Evolutionary conservation across 257 asterid species (phyloP).

Genomic region (Solanum chmielewskii): DNA sequence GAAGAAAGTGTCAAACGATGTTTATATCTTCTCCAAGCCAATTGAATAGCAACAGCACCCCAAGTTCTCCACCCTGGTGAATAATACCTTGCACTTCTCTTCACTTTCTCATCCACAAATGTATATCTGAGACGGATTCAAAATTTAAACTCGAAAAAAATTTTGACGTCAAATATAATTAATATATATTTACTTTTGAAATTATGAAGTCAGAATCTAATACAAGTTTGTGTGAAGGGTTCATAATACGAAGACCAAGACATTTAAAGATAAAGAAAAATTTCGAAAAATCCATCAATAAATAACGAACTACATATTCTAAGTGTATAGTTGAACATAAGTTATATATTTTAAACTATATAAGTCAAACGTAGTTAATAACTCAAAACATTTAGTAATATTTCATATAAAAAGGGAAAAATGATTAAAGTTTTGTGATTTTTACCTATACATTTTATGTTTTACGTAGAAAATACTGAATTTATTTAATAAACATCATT

Average conservation of each 20-base stretch:
- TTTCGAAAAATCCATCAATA: no score
- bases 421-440: neutral
- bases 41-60: slow-evolving; percentile 28
- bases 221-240: neutral
- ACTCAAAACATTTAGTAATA: neutral
- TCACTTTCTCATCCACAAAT: slow-evolving; percentile 15
- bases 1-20: slow-evolving; percentile 73
- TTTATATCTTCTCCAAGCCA: slow-evolving; percentile 20
- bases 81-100: slow-evolving; percentile 19
- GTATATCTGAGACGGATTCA: neutral
- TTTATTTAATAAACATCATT: neutral
- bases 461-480: neutral
- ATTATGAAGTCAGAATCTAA: neutral
- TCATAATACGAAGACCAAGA: neutral
- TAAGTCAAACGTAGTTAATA: neutral
- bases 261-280: no score
- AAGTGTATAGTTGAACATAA: neutral
- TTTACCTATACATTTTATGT: neutral
- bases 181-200: neutral
- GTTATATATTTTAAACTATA: neutral
- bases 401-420: neutral
- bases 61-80: slow-evolving; percentile 36
- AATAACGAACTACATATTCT: neutral
- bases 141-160: neutral
- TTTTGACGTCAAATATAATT: neutral